Base-by-base conservation (phyloP, 2,329 filamentous ascomycete species). In the Ploettnerulaceae sp. region DNA sequence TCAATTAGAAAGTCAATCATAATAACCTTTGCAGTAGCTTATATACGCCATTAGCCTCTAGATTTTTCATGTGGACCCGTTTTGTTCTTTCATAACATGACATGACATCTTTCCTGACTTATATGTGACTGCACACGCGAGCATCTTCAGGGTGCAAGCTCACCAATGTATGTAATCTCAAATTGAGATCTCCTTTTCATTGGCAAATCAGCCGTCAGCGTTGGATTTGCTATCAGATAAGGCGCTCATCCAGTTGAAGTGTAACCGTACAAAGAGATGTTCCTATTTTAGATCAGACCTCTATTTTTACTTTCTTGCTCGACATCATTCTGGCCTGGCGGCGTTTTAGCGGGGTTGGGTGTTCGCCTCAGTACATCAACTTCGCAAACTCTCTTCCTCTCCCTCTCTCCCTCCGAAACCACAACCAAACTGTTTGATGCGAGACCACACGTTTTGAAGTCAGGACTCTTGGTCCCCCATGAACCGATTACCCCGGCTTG, bases 301-400 rank as follows among this genome's bases (percentile, higher is more conserved):
- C 50, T 52, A 47, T 55, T 55, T 55, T 50, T 54, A 48, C 41
- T 21, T 15, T 21, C 15, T 17, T 34, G 29, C 20, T 33, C 47
- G n/a, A n/a, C n/a, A 29, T 41, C 15, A 28, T 21, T 17, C 28
- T n/a, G 12, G 21, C 15, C 20, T 31, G 25, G 18, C 39, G 47
- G 41, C 47, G 45, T 48, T 47, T 51, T 54, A 56, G 51, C 48
- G 51, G 48, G 48, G 51, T 41, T 15, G 25, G 29, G 35, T 46
- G 44, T 35, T 43, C 25, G 25, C 45, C 50, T 54, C 47, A 49
- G 51, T 45, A 46, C 52, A 53, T 31, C 37, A 45, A 51, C 37
- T 39, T 43, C 48, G n/a, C 26, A 33, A 36, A 37, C 35, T 15
- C 12, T 37, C 35, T 14, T 20, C 17, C n/a, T n/a, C n/a, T n/a